A percentile compares a stretch with the other conserved stretches of the same genome.
Evolutionary conservation across 2,329 filamentous ascomycete genomes (phyloP).

Genomic region (Xylaria sp.): DNA sequence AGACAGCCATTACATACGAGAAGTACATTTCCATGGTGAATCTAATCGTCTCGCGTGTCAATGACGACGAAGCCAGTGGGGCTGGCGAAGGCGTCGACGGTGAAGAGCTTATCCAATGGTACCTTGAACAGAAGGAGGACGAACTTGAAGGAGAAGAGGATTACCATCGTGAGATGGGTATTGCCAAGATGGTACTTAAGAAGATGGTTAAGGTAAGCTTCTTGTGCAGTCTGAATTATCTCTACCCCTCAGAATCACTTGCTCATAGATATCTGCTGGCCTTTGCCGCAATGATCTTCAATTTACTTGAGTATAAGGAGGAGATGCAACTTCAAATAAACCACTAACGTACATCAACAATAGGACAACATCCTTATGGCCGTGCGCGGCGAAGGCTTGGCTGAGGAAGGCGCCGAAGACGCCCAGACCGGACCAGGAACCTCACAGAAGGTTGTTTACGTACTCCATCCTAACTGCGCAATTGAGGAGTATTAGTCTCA

Average conservation of each 20-base stretch:
- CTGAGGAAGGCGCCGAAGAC: constrained; percentile 49
- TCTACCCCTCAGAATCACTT: neutral
- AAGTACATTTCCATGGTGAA: constrained; percentile 94
- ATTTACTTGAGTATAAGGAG: neutral
- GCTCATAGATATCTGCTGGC: neutral
- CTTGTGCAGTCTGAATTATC: neutral
- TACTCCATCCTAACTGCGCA: constrained; percentile 92
- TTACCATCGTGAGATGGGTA: constrained; percentile 67
- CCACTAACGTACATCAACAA: constrained; percentile 43
- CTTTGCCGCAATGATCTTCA: neutral
- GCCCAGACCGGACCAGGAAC: constrained; percentile 47
- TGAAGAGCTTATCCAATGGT: constrained; percentile 84
- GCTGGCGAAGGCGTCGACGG: constrained; percentile 84
- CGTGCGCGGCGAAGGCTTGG: constrained; percentile 67
- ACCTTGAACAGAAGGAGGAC: constrained; percentile 87
- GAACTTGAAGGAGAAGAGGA: constrained; percentile 83
- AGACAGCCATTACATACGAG: constrained; percentile 86
- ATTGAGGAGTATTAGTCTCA: constrained; percentile 63
- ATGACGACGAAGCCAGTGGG: constrained; percentile 74
- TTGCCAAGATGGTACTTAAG: constrained; percentile 76
- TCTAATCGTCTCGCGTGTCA: constrained; percentile 79
- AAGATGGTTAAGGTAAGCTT: constrained; percentile 88
- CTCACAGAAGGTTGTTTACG: constrained; percentile 70
- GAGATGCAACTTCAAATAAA: neutral
- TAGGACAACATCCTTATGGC: constrained; percentile 89